Percentiles rank a stretch among this genome's conserved stretches.
phyloP scores from a whole-genome alignment of 305 asterid genomes.

The Monarda citriodora region DNA sequence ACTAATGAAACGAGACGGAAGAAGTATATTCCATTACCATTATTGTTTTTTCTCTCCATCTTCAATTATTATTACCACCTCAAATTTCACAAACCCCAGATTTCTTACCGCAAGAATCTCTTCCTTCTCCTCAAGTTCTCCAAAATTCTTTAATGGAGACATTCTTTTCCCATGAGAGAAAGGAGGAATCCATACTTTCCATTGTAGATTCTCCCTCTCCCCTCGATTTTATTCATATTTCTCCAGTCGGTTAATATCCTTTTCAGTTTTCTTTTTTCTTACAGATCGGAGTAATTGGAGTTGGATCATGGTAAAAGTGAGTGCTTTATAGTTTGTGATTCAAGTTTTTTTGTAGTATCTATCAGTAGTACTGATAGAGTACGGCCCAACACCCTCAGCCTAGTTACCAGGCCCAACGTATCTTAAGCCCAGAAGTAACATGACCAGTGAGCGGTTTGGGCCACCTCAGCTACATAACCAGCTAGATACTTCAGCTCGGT shows the following conservation, averaged over 20 bases:
- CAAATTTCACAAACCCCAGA: slow-evolving; percentile 2
- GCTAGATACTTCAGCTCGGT: too few species aligned
- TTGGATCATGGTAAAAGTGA: slow-evolving; percentile 24
- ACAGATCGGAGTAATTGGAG: slow-evolving; percentile 14
- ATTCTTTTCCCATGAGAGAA: not conserved
- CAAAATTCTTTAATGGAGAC: slow-evolving; percentile 12
- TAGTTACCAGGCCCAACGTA: too few species aligned
- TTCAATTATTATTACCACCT: not conserved
- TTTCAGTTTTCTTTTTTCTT: not conserved
- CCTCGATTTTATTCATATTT: slow-evolving; percentile 8
- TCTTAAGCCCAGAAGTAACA: too few species aligned
- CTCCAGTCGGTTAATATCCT: slow-evolving; percentile 14
- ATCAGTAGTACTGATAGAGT: too few species aligned
- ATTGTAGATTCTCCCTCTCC: slow-evolving; percentile 17
- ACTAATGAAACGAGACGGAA: too few species aligned
- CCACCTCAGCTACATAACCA: too few species aligned
- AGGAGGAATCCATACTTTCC: slow-evolving; percentile 3
- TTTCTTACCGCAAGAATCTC: slow-evolving; percentile 3
- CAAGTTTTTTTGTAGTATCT: not conserved
- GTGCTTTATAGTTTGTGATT: not conserved
- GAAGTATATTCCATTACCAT: too few species aligned
- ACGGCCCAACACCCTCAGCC: too few species aligned
- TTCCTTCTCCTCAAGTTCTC: not conserved
- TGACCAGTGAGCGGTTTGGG: too few species aligned
- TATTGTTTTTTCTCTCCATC: too few species aligned